Evolutionary conservation across 2,329 filamentous ascomycete species (phyloP).

Genomic region (Aspergillus sp.): DNA sequence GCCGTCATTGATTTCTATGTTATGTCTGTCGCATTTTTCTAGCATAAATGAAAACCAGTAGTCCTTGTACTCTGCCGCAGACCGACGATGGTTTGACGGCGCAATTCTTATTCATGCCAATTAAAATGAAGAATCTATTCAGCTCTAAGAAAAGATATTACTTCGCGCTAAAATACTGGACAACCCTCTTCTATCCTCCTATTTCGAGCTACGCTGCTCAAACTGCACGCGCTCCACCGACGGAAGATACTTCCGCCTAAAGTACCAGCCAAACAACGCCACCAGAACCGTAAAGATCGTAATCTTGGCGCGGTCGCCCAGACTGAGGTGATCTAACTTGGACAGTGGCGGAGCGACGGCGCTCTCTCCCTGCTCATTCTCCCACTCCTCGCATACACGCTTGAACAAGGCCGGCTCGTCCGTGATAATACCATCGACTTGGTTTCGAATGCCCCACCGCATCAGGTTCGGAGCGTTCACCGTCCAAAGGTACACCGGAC

Average conservation of each 20-base stretch:
- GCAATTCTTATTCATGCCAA: too few species aligned
- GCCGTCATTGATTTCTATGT: too few species aligned
- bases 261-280: not conserved
- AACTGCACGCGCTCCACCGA: not conserved
- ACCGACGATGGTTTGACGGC: too few species aligned
- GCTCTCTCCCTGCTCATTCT: not conserved
- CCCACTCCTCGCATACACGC: not conserved
- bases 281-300: not conserved
- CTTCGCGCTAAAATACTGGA: too few species aligned
- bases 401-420: constrained; percentile 63
- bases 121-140: too few species aligned
- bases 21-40: too few species aligned
- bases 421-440: constrained; percentile 79
- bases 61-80: too few species aligned
- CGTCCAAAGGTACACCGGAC: constrained; percentile 78
- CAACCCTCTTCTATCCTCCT: too few species aligned
- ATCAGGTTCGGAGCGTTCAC: constrained; percentile 76
- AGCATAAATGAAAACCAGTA: too few species aligned
- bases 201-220: not conserved
- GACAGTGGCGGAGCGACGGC: not conserved
- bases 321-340: not conserved
- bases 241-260: not conserved
- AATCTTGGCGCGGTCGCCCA: not conserved
- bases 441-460: constrained; percentile 70
- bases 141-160: too few species aligned